Percentiles rank a stretch among this genome's conserved stretches.
phyloP scores from a whole-genome alignment of 192 early-diverging fungal species.

The Coemansia erecta region DNA sequence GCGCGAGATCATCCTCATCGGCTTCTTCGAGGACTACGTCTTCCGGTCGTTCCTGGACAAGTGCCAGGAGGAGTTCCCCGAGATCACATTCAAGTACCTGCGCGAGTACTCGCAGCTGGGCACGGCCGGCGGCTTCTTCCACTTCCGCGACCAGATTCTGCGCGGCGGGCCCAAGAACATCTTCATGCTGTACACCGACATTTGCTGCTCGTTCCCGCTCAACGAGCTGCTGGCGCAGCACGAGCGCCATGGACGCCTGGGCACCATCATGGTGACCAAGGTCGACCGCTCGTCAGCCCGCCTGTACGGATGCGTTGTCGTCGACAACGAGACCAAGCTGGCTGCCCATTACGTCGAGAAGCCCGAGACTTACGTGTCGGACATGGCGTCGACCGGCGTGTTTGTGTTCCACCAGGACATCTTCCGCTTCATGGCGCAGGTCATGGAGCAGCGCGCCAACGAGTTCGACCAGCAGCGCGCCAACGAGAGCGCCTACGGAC shows the following conservation, averaged over 20 bases:
- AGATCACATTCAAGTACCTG: constrained; percentile 87
- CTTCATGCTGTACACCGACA: constrained; percentile 97
- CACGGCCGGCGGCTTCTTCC: constrained; percentile 95
- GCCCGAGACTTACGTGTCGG: constrained; percentile 92
- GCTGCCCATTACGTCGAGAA: constrained; percentile 99
- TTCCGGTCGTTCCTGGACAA: constrained; percentile 88
- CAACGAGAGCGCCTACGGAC: constrained; percentile 56
- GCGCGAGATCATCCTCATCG: constrained; percentile 92
- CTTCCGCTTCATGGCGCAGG: constrained; percentile 80
- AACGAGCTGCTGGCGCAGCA: constrained; percentile 83
- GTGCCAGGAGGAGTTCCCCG: constrained; percentile 82
- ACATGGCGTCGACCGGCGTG: constrained; percentile 93
- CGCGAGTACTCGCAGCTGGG: constrained; percentile 97
- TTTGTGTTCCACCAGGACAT: constrained; percentile 90
- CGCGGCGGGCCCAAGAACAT: constrained; percentile 87
- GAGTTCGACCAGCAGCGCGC: constrained; percentile 52
- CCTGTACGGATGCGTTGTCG: constrained; percentile 91
- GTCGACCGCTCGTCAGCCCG: constrained; percentile 76
- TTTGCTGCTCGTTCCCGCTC: constrained; percentile 93
- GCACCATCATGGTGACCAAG: constrained; percentile 88
- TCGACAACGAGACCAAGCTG: constrained; percentile 82
- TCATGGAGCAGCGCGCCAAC: constrained; percentile 64
- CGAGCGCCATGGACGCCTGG: constrained; percentile 73
- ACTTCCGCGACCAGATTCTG: constrained; percentile 98
- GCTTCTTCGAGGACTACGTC: constrained; percentile 95